A percentile compares a stretch with the other conserved stretches of the same genome.
phyloP scores from a whole-genome alignment of 2,329 filamentous ascomycete genomes.

The Colletotrichum costaricense region DNA sequence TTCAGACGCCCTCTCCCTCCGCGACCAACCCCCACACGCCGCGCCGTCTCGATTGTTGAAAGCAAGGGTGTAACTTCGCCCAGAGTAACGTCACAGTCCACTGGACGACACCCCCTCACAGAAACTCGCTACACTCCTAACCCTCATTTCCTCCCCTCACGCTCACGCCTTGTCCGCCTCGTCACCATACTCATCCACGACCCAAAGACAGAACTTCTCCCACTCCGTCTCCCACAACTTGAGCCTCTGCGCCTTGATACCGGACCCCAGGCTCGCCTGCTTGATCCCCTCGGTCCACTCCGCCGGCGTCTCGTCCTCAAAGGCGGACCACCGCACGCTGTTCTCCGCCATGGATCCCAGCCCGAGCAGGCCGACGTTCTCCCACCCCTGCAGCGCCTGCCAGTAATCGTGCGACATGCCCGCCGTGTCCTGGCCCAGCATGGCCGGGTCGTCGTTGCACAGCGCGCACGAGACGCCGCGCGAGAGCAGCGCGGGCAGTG shows the following conservation, averaged over 20 bases:
- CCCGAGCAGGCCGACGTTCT: conserved; percentile 83
- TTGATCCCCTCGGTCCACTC: conserved; percentile 78
- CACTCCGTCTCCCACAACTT: conserved; percentile 80
- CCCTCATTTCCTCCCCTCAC: not conserved
- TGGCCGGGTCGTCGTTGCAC: conserved; percentile 84
- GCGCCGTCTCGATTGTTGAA: conserved; percentile 5
- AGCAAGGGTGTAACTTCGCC: not conserved
- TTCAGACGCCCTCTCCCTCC: not conserved
- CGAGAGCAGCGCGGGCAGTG: conserved; percentile 80
- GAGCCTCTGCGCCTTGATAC: conserved; percentile 74
- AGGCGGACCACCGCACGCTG: conserved; percentile 83
- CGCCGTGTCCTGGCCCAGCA: conserved; percentile 79
- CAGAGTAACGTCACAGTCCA: not conserved
- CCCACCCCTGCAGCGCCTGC: conserved; percentile 85
- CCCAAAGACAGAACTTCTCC: conserved; percentile 86
- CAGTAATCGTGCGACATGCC: conserved; percentile 90
- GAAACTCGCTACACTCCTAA: not conserved
- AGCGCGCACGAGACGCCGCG: conserved; percentile 81
- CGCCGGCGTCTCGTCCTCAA: conserved; percentile 76
- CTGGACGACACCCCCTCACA: not conserved
- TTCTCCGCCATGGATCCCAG: conserved; percentile 86
- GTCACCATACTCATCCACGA: conserved; percentile 75
- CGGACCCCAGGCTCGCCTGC: conserved; percentile 75
- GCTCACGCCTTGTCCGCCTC: conserved; percentile 61
- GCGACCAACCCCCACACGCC: not conserved